Evolutionary conservation across 2,329 filamentous ascomycete genomes (phyloP).

Genomic region (Coniochaeta ligniaria): DNA sequence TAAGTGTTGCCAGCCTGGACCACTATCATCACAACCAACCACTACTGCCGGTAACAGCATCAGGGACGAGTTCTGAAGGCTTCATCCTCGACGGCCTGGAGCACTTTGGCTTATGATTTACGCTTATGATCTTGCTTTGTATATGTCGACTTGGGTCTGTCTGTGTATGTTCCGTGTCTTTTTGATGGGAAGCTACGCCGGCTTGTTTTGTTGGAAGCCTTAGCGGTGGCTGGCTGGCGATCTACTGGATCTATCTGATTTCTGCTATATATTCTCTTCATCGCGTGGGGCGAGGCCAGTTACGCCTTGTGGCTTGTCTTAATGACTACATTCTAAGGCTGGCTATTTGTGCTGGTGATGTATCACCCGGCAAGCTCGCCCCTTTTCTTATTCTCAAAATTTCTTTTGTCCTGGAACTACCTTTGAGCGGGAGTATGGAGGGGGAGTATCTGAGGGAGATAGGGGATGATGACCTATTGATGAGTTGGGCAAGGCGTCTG

Average conservation of each 20-base stretch:
- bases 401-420: not conserved
- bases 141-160: not conserved
- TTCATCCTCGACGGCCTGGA: slow-evolving; percentile 35
- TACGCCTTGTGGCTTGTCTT: not conserved
- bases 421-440: not conserved
- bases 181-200: not conserved
- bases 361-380: not conserved
- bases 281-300: not conserved
- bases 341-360: not conserved
- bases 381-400: not conserved
- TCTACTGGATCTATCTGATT: not conserved
- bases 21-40: slow-evolving; percentile 18
- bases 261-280: not conserved
- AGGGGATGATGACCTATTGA: not conserved
- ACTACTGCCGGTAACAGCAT: slow-evolving; percentile 13
- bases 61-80: slow-evolving; percentile 11
- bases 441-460: too few species aligned
- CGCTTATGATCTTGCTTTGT: not conserved
- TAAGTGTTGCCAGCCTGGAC: slow-evolving; percentile 32
- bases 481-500: not conserved
- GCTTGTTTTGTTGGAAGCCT: not conserved
- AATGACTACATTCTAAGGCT: not conserved
- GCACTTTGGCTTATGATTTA: slow-evolving; percentile 24
- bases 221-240: not conserved
- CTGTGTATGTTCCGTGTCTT: not conserved